phyloP scores from a whole-genome alignment of 345 rosid genomes.

The Corchorus olitorius region DNA sequence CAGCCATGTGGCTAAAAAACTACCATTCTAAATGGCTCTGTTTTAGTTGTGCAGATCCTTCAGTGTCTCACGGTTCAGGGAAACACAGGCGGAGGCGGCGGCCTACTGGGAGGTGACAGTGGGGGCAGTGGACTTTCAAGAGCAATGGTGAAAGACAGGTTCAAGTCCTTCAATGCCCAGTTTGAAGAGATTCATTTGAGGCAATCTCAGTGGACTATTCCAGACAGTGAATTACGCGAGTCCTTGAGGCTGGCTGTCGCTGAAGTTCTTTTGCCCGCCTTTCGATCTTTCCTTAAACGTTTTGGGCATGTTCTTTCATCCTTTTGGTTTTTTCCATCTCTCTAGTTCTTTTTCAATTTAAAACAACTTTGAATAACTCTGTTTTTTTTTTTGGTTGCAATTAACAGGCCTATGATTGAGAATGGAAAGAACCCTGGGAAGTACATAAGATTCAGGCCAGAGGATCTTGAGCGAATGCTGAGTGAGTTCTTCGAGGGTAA shows the following conservation, averaged over 20 bases:
- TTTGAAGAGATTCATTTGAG: conserved; percentile 93
- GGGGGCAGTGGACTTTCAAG: conserved; percentile 55
- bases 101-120: conserved; percentile 27
- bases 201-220: conserved; percentile 98
- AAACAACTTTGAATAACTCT: background rate
- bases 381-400: background rate
- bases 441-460: conserved; percentile 77
- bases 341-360: background rate
- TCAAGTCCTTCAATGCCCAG: conserved; percentile 79
- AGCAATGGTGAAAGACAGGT: conserved; percentile 83
- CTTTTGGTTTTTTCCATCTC: background rate
- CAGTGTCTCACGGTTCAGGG: conserved; percentile 85
- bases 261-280: conserved; percentile 94
- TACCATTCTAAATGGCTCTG: conserved; percentile 18
- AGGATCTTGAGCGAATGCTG: conserved; percentile 87
- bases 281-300: conserved; percentile 86
- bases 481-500: conserved; percentile 92
- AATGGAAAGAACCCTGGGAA: conserved; percentile 79
- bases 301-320: conserved; percentile 54
- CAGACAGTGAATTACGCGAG: conserved; percentile 91
- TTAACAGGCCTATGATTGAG: conserved; percentile 78
- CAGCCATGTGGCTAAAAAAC: background rate
- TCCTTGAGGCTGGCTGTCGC: conserved; percentile 96
- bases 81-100: conserved; percentile 31
- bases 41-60: conserved; percentile 66